phyloP scores from a whole-genome alignment of 495 filamentous ascomycete species.

The Trichoderma gamsii region DNA sequence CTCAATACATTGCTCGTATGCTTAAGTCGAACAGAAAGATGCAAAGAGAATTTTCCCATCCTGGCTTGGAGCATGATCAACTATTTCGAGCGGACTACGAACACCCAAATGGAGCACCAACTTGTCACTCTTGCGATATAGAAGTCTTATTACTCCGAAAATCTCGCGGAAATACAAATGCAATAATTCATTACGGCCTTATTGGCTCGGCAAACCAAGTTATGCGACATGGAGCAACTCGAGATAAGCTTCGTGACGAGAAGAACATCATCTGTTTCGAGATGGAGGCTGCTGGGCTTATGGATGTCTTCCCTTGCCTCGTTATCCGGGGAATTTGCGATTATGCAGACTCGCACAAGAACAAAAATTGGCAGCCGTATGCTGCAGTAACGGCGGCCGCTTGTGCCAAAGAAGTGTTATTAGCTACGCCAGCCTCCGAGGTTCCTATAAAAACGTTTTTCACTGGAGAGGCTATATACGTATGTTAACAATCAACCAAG shows the following conservation, averaged over 20 bases:
- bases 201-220: not conserved
- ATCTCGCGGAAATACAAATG: not conserved
- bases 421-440: not conserved
- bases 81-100: not conserved
- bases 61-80: not conserved
- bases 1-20: not conserved
- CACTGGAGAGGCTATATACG: not conserved
- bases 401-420: conserved; percentile 22
- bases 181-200: not conserved
- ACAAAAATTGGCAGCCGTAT: conserved; percentile 26
- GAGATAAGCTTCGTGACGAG: conserved; percentile 14
- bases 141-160: not conserved
- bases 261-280: conserved; percentile 21
- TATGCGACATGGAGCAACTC: not conserved
- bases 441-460: not conserved
- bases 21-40: not conserved
- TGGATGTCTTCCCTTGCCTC: conserved; percentile 24
- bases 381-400: conserved; percentile 23
- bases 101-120: not conserved
- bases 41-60: not conserved
- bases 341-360: conserved; percentile 37
- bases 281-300: conserved; percentile 26
- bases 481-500: not conserved
- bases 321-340: conserved; percentile 40
- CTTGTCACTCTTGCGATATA: not conserved